phyloP scores from a whole-genome alignment of 2,329 filamentous ascomycete genomes.

The Elsinoe fawcettii region DNA sequence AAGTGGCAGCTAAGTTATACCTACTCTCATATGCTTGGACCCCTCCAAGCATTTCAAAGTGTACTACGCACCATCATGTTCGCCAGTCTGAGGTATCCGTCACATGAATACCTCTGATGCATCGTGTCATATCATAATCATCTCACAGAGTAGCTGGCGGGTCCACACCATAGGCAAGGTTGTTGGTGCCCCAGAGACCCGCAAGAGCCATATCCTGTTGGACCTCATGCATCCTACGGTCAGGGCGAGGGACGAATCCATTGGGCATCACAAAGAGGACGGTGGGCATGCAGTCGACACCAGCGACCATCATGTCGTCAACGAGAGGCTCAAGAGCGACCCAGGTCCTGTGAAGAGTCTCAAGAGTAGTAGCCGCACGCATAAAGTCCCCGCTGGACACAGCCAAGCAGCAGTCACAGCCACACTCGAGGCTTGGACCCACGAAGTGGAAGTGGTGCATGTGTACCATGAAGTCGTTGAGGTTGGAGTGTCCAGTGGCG shows the following conservation, averaged over 20 bases:
- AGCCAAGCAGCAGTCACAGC: background rate
- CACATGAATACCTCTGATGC: slow-evolving; percentile 4
- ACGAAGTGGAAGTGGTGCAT: background rate
- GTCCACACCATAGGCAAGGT: background rate
- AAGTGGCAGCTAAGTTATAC: background rate
- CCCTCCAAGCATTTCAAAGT: background rate
- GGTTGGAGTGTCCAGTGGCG: background rate
- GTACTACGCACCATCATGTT: background rate
- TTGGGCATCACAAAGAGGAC: background rate
- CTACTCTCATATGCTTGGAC: background rate
- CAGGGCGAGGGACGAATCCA: background rate
- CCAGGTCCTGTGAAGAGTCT: background rate
- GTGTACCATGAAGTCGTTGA: background rate
- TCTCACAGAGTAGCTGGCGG: background rate
- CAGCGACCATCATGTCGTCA: background rate
- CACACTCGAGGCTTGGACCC: background rate
- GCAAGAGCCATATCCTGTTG: background rate
- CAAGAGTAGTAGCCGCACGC: background rate
- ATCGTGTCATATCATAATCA: background rate
- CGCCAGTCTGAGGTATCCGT: slow-evolving; percentile 2
- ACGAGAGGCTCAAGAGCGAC: background rate
- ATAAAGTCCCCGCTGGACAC: background rate
- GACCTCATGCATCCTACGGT: background rate
- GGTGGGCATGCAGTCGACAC: background rate
- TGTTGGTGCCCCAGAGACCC: background rate